Percentiles rank a stretch among this genome's conserved stretches.
These are phyloP conservation scores for Cicer bijugum DNA, from an alignment of 306 rosid genomes.

Conservation along the genomic window DNA sequence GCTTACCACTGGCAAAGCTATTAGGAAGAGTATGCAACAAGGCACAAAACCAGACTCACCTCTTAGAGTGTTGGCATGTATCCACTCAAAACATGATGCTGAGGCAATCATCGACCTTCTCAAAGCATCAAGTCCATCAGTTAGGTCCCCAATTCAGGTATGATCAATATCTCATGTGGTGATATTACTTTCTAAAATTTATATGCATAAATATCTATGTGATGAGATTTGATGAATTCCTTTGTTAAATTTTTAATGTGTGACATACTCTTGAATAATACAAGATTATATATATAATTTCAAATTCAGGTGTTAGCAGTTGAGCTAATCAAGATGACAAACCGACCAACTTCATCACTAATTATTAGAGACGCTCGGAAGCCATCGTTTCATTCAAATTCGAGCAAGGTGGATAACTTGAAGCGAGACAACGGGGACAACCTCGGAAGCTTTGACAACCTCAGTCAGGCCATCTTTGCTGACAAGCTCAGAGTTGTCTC, in stretches of 20 bases:
- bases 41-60: constrained; percentile 43
- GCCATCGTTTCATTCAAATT: background rate
- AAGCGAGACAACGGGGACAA: constrained; percentile 11
- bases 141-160: constrained; percentile 50
- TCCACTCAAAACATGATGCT: constrained; percentile 48
- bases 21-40: constrained; percentile 23
- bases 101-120: constrained; percentile 41
- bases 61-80: constrained; percentile 49
- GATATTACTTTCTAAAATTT: background rate
- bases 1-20: background rate
- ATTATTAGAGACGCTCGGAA: constrained; percentile 44
- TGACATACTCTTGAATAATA: background rate
- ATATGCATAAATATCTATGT: background rate
- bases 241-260: background rate
- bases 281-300: background rate
- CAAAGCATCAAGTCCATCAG: constrained; percentile 45
- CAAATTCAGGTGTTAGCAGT: constrained; percentile 39
- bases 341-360: constrained; percentile 41
- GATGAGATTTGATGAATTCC: background rate
- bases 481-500: constrained; percentile 50
- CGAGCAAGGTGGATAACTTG: background rate
- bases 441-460: constrained; percentile 48
- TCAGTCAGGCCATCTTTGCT: constrained; percentile 50
- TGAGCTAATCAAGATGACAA: constrained; percentile 47
- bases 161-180: background rate